Percentiles rank a stretch among this genome's conserved stretches.
phyloP scores from a whole-genome alignment of 371 early-diverging fungal species.

The Mucor lusitanicus region DNA sequence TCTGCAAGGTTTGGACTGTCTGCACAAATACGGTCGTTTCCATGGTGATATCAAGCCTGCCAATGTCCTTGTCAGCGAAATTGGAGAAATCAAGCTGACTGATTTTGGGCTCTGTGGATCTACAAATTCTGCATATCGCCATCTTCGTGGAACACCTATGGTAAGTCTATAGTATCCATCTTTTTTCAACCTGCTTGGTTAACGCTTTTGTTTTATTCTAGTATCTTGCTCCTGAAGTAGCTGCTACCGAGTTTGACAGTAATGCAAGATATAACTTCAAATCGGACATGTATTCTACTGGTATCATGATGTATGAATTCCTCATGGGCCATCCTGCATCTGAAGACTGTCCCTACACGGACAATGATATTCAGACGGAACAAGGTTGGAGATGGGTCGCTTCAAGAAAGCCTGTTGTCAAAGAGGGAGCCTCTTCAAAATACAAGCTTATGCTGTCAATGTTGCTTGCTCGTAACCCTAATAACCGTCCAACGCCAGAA shows the following conservation, averaged over 20 bases:
- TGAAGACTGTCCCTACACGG: too few relatives aligned
- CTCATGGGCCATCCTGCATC: background rate
- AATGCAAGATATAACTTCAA: background rate
- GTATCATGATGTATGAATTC: background rate
- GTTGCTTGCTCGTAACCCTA: background rate
- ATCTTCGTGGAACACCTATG: background rate
- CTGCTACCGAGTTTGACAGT: background rate
- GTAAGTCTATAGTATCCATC: background rate
- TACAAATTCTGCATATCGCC: background rate
- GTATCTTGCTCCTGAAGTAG: constrained; percentile 16
- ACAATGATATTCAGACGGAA: background rate
- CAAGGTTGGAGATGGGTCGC: background rate
- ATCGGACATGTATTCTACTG: constrained; percentile 9
- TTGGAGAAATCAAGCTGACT: constrained; percentile 4
- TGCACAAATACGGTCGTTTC: background rate
- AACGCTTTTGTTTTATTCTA: background rate
- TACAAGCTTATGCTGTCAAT: background rate
- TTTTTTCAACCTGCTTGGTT: background rate
- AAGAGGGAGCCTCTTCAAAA: background rate
- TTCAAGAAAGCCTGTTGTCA: background rate
- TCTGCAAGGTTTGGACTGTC: background rate
- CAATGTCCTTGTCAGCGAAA: background rate
- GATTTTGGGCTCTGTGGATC: constrained; percentile 4
- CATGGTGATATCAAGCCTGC: constrained; percentile 4
- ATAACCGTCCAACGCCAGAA: background rate